Conservation (phyloP, 176 grass and related monocot species). For the Cenchrus purpureus region DNA sequence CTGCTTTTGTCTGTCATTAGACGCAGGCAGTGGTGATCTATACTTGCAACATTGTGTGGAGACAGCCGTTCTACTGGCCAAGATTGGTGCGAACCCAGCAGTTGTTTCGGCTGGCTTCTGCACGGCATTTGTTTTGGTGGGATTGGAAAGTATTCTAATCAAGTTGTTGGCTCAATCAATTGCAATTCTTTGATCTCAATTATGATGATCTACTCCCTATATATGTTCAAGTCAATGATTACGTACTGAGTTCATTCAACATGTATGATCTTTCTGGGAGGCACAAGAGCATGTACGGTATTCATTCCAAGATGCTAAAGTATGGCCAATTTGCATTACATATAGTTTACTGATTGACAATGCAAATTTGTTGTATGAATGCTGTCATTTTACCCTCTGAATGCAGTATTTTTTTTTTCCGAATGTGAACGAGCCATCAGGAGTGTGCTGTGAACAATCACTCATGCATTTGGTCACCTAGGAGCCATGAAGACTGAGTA, state of each 20-base stretch:
- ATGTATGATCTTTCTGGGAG: conserved; percentile 55
- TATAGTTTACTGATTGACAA: conserved; percentile 5
- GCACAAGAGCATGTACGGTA: conserved; percentile 61
- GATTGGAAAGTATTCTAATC: conserved; percentile 58
- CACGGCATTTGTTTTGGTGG: conserved; percentile 74
- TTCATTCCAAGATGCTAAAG: conserved; percentile 73
- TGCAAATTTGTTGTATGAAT: background rate
- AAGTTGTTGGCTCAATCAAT: background rate
- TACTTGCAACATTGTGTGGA: conserved; percentile 86
- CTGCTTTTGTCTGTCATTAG: conserved; percentile 42
- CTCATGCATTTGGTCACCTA: no score
- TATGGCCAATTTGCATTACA: conserved; percentile 42
- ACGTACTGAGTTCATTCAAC: background rate
- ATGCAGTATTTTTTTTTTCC: no score
- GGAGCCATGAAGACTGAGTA: no score
- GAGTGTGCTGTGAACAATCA: no score
- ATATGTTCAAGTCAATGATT: conserved; percentile 22
- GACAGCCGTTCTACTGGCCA: conserved; percentile 75
- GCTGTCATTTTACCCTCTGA: no score
- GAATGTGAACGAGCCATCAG: no score
- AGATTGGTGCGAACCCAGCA: conserved; percentile 65
- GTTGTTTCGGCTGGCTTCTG: conserved; percentile 75
- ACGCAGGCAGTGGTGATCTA: conserved; percentile 69
- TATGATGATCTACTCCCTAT: background rate
- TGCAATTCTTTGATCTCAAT: conserved; percentile 38